These are phyloP conservation scores for Suhomyces vadensis DNA, from an alignment of 805 yeast genomes.

Conservation along the genomic window DNA sequence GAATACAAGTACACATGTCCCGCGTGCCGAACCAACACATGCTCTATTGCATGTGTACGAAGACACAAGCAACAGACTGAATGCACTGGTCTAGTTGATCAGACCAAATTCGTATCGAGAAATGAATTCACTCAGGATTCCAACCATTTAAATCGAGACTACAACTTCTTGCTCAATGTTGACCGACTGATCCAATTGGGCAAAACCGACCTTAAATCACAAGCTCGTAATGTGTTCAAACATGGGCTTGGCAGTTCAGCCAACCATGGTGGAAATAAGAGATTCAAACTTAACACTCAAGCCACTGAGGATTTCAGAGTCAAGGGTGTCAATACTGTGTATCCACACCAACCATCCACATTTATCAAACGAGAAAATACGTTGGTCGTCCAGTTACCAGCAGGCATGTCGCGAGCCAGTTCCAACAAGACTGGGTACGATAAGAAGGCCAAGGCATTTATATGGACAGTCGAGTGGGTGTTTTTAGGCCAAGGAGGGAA, in stretches of 20 bases:
- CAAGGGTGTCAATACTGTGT: constrained; percentile 22
- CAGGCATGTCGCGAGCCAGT: constrained; percentile 69
- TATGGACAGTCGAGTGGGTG: constrained; percentile 83
- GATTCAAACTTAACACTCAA: constrained; percentile 19
- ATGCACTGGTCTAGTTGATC: constrained; percentile 70
- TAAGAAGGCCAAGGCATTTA: constrained; percentile 55
- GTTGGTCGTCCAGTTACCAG: constrained; percentile 59
- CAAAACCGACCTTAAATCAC: constrained; percentile 48
- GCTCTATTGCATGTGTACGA: constrained; percentile 70
- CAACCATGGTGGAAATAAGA: constrained; percentile 19
- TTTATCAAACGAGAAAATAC: constrained; percentile 61
- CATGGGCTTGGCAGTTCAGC: constrained; percentile 18
- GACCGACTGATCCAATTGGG: constrained; percentile 62
- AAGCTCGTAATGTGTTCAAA: constrained; percentile 46
- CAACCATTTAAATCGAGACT: constrained; percentile 73
- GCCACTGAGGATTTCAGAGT: constrained; percentile 25
- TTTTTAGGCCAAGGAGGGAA: constrained; percentile 34
- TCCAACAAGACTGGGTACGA: constrained; percentile 73
- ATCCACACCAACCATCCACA: constrained; percentile 28
- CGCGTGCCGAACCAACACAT: constrained; percentile 64
- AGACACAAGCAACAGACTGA: constrained; percentile 61
- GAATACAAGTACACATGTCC: constrained; percentile 76
- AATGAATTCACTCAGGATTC: constrained; percentile 41
- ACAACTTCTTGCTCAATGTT: constrained; percentile 64
- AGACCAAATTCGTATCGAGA: constrained; percentile 55